Evolutionary conservation across 2,329 filamentous ascomycete species (phyloP), one percentile per base, ranked within the genome.

Genomic region (Tolypocladium ovalisporum): DNA sequence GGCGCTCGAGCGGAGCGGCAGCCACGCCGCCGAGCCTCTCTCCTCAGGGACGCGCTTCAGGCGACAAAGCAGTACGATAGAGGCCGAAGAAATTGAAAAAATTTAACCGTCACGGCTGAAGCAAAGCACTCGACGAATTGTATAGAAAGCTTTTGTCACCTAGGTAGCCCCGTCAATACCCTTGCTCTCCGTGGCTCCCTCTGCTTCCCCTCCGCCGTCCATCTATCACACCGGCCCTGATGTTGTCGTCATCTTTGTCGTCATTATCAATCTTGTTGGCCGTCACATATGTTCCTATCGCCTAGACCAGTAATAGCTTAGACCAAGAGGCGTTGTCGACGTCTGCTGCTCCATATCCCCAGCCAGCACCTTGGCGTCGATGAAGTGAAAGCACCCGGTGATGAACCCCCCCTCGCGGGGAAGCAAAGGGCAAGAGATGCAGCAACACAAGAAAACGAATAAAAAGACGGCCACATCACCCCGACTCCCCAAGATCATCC

Each of bases 1-100:
- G 66, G 79, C 76, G 55, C 78, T 96, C 56, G 67, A 67, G 66
- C 65, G 60, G 56, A 59, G 55, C 17, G 59, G 54, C 54, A 52
- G 60, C 54, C 56, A 61, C 44, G 34, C 59, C 10, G 35, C 56
- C 24, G 60, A 59, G 39, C 17, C 53, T 27, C 57, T 57, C 37
- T 53, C 56, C 4, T 39, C 59, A 4, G 58, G 59, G 52, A 56
- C 60, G 49, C 56, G 62, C 17, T 68, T 68, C 58, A 62, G 61
- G 54, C 62, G 62, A 52, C 57, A 57, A 53, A 62, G 59, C 55
- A 68, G 61, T 54, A 66, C 65, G 27, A 61, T 65, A 37, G 68
- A 70, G 53, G 67, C 64, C 39, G 67, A 70, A 44, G 67, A 69
- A 56, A 64, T 68, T 19, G 67, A 69, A 60, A 64, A 64, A 56